Conservation (phyloP, 2,329 filamentous ascomycete genomes). For the Cercospora nicotianae region DNA sequence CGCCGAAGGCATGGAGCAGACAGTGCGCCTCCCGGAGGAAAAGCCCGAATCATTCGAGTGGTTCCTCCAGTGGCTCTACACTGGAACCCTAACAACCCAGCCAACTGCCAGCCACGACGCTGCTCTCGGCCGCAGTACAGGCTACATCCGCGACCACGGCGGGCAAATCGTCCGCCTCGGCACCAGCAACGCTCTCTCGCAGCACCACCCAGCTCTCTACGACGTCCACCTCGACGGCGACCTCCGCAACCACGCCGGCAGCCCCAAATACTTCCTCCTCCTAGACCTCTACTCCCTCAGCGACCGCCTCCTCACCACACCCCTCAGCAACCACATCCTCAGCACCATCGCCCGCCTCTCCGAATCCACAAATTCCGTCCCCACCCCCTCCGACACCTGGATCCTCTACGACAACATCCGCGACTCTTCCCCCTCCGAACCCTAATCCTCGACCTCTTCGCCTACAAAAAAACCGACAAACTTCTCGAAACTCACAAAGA, state of each 20-base stretch:
- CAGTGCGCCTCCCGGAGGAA: constrained; percentile 48
- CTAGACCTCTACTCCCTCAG: constrained; percentile 50
- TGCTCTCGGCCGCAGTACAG: background rate
- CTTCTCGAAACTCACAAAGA: constrained; percentile 49
- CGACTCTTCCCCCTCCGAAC: constrained; percentile 41
- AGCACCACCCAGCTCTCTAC: constrained; percentile 6
- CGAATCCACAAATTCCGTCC: constrained; percentile 51
- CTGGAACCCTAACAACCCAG: constrained; percentile 39
- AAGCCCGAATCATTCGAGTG: constrained; percentile 50
- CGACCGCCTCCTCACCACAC: constrained; percentile 50
- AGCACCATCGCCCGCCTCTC: constrained; percentile 47
- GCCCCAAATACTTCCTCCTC: constrained; percentile 53
- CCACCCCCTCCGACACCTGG: constrained; percentile 51
- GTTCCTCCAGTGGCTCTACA: constrained; percentile 55
- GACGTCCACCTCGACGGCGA: constrained; percentile 37
- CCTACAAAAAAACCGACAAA: constrained; percentile 55
- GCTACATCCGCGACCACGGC: constrained; percentile 13
- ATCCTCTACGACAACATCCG: constrained; percentile 49
- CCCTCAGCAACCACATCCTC: constrained; percentile 47
- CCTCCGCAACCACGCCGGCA: constrained; percentile 48
- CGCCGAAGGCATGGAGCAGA: constrained; percentile 46
- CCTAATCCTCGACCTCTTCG: constrained; percentile 52
- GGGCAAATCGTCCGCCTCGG: constrained; percentile 13
- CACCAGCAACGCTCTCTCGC: background rate
- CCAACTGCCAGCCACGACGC: constrained; percentile 17